These are phyloP conservation scores for Leccinum broughii DNA, from an alignment of 768 basidiomycete species.

Conservation along the genomic window DNA sequence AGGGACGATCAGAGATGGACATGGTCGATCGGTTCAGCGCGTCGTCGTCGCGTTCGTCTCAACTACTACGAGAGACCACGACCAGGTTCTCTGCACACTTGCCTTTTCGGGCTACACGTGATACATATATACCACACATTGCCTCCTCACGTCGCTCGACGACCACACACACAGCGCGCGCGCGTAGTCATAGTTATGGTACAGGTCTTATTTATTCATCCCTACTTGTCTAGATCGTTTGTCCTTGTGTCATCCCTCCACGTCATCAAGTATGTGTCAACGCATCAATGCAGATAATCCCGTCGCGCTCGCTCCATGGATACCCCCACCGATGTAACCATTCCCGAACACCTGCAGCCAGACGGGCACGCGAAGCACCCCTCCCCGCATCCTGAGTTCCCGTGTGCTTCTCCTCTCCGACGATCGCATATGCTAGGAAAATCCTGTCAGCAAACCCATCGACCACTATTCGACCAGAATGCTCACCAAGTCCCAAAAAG, in stretches of 20 bases:
- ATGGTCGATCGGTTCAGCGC: conserved; percentile 20
- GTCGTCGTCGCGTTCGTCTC: conserved; percentile 18
- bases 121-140: not conserved
- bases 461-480: conserved; percentile 23
- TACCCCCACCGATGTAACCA: conserved; percentile 95
- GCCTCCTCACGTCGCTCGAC: not conserved
- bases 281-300: conserved; percentile 85
- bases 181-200: conserved; percentile 11
- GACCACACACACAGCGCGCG: not conserved
- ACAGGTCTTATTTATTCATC: conserved; percentile 5
- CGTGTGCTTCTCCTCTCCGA: conserved; percentile 96
- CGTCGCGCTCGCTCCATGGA: conserved; percentile 92
- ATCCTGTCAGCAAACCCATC: conserved; percentile 11
- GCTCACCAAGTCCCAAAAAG: conserved; percentile 78
- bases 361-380: conserved; percentile 78
- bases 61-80: not conserved
- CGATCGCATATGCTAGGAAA: conserved; percentile 73
- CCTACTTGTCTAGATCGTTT: conserved; percentile 11
- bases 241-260: not conserved
- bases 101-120: conserved; percentile 18
- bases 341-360: conserved; percentile 85
- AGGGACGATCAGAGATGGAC: conserved; percentile 35
- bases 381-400: conserved; percentile 84
- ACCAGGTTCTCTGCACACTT: not conserved
- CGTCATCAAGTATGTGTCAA: conserved; percentile 61